Evolutionary conservation across 2,329 filamentous ascomycete genomes (phyloP).

Genomic region (Neonectria coccinea): DNA sequence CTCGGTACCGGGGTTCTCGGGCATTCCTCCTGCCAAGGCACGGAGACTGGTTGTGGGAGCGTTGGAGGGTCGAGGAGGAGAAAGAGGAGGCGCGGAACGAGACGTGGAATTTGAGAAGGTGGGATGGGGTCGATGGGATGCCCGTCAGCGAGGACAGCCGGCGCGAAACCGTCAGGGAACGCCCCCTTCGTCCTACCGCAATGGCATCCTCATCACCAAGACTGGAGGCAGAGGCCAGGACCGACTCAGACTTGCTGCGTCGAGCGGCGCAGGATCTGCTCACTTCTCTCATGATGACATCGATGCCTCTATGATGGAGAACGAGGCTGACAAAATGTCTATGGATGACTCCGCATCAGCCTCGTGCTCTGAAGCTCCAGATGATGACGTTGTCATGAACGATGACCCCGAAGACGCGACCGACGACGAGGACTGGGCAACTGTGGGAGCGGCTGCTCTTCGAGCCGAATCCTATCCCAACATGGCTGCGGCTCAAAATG

Average conservation of each 20-base stretch:
- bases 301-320: slow-evolving; percentile 77
- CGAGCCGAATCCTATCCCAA: slow-evolving; percentile 74
- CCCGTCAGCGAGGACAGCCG: slow-evolving; percentile 76
- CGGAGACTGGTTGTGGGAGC: slow-evolving; percentile 92
- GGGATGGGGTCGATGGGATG: slow-evolving; percentile 97
- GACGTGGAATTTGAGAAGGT: slow-evolving; percentile 93
- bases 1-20: slow-evolving; percentile 90
- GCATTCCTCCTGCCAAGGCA: slow-evolving; percentile 89
- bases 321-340: slow-evolving; percentile 97
- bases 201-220: slow-evolving; percentile 69
- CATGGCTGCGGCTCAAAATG: slow-evolving; percentile 66
- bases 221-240: slow-evolving; percentile 57
- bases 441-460: slow-evolving; percentile 86
- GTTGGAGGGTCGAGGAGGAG: slow-evolving; percentile 80
- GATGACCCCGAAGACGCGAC: slow-evolving; percentile 88
- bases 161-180: slow-evolving; percentile 59
- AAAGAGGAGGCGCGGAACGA: slow-evolving; percentile 71
- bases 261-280: slow-evolving; percentile 77
- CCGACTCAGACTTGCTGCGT: slow-evolving; percentile 63
- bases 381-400: slow-evolving; percentile 74
- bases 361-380: slow-evolving; percentile 80
- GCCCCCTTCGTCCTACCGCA: slow-evolving; percentile 57
- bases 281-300: slow-evolving; percentile 80
- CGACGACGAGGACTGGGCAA: slow-evolving; percentile 96
- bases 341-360: slow-evolving; percentile 76